phyloP scores from a whole-genome alignment of 2,329 filamentous ascomycete genomes.

The Fusarium bactridioides region DNA sequence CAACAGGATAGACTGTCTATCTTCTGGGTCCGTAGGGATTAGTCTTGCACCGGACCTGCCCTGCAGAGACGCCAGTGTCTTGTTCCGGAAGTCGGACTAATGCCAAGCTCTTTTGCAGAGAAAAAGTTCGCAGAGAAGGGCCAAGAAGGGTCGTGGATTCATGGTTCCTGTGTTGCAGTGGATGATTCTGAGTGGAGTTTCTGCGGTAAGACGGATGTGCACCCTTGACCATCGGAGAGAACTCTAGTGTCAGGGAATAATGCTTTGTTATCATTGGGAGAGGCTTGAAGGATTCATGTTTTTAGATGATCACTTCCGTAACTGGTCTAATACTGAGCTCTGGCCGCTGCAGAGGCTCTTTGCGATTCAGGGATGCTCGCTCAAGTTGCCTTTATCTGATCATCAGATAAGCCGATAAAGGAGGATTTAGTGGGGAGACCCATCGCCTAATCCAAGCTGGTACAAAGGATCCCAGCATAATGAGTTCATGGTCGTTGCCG shows the following conservation, averaged over 20 bases:
- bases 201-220: conserved; percentile 3
- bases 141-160: not conserved
- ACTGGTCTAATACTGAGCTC: not conserved
- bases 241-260: not conserved
- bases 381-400: conserved; percentile 27
- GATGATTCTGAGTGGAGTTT: conserved; percentile 12
- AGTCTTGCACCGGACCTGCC: not conserved
- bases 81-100: conserved; percentile 24
- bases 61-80: not conserved
- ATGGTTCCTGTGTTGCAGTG: not conserved
- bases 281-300: not conserved
- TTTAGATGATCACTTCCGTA: conserved; percentile 9
- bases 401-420: conserved; percentile 25
- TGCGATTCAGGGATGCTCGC: conserved; percentile 7
- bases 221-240: conserved; percentile 3
- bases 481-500: not conserved
- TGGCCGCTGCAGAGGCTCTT: conserved; percentile 1
- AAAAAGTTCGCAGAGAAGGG: not conserved
- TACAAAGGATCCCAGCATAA: not conserved
- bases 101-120: conserved; percentile 11
- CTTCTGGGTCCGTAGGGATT: not conserved
- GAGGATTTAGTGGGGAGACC: not conserved
- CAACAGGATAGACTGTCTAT: not conserved
- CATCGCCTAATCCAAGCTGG: not conserved
- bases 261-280: not conserved